Conservation (phyloP, 495 filamentous ascomycete species). For the Talaromyces proteolyticus region DNA sequence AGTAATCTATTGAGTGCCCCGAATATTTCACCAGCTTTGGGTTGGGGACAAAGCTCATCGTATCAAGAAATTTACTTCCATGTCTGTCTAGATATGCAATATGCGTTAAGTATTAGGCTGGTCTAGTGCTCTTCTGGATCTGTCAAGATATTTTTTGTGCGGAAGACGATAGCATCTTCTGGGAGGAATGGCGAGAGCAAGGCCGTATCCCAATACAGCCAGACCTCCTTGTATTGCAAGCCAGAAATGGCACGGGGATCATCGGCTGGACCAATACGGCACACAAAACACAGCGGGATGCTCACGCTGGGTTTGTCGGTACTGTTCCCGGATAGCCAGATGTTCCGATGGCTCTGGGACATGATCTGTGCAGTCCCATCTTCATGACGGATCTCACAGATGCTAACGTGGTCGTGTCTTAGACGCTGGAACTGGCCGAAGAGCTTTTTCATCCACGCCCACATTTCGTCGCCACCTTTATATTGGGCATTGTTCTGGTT, state of each 20-base stretch:
- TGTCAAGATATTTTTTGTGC: too few relatives aligned
- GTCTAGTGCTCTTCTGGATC: too few relatives aligned
- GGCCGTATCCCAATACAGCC: conserved; percentile 12
- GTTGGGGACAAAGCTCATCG: too few relatives aligned
- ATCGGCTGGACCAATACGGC: conserved; percentile 4
- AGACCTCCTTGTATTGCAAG: conserved; percentile 11
- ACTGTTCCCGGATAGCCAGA: conserved; percentile 4
- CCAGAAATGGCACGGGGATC: not conserved
- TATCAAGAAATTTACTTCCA: too few relatives aligned
- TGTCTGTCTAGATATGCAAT: too few relatives aligned
- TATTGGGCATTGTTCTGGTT: conserved; percentile 1
- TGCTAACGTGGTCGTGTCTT: conserved; percentile 2
- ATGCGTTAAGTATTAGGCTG: too few relatives aligned
- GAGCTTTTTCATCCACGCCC: not conserved
- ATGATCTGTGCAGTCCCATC: not conserved
- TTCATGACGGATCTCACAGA: conserved; percentile 3
- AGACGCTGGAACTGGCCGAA: not conserved
- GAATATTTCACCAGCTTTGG: too few relatives aligned
- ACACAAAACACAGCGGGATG: conserved; percentile 7
- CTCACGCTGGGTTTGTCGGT: conserved; percentile 7
- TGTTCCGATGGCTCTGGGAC: conserved; percentile 1
- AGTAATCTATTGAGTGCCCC: too few relatives aligned
- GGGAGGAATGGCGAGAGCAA: too few relatives aligned
- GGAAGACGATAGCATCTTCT: too few relatives aligned
- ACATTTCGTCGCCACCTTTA: not conserved